phyloP scores from a whole-genome alignment of 2,329 filamentous ascomycete species.

The Exophiala viscosa region DNA sequence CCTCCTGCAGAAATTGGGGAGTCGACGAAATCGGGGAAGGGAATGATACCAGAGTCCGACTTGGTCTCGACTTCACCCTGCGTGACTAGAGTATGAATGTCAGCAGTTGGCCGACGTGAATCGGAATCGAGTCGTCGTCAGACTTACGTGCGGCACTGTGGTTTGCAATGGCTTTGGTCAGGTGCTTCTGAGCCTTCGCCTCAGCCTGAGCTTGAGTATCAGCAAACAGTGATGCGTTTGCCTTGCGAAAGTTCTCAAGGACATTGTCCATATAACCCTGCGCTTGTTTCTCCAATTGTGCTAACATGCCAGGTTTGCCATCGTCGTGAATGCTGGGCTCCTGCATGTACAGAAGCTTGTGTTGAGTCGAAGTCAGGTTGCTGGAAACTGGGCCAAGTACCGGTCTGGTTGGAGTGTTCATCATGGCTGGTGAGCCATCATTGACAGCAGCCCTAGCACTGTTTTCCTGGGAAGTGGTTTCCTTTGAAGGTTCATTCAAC shows the following conservation, averaged over 20 bases:
- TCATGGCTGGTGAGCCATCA: background rate
- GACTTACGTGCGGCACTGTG: background rate
- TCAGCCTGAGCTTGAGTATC: background rate
- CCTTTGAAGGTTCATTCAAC: background rate
- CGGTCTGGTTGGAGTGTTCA: background rate
- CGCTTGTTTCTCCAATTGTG: conserved; percentile 1
- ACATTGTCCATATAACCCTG: conserved; percentile 17
- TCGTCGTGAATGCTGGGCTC: background rate
- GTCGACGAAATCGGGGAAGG: conserved; percentile 1
- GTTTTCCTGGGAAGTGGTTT: background rate
- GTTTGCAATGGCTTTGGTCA: too few relatives aligned
- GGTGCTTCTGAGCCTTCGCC: background rate
- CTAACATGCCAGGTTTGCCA: background rate
- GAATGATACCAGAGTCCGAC: background rate
- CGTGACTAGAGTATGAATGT: background rate
- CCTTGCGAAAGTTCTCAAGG: conserved; percentile 13
- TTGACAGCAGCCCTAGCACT: background rate
- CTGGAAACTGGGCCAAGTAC: background rate
- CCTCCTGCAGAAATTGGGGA: background rate
- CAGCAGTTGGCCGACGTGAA: too few relatives aligned
- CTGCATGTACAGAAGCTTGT: conserved; percentile 4
- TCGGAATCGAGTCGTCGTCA: too few relatives aligned
- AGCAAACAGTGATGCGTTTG: background rate
- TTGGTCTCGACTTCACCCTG: background rate
- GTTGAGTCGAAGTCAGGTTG: conserved; percentile 16